Conservation (phyloP, 352 stramenopile genomes). For the Salisapilia sapeloensis region DNA sequence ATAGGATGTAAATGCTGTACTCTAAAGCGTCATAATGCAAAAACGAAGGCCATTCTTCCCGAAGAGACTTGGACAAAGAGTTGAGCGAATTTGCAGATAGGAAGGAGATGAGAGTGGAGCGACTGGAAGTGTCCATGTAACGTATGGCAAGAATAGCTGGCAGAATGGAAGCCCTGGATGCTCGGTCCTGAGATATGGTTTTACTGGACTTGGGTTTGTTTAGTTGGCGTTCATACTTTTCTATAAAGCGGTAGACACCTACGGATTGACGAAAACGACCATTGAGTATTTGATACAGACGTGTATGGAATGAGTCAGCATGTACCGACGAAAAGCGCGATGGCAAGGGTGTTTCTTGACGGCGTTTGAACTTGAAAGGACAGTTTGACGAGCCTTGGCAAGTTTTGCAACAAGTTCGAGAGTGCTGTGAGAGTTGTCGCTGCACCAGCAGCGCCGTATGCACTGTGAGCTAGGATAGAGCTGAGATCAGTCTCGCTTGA, state of each 20-base stretch:
- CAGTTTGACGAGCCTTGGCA: not conserved
- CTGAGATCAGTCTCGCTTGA: no score
- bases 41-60: constrained; percentile 1
- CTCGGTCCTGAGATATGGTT: not conserved
- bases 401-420: no score
- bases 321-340: constrained; percentile 44
- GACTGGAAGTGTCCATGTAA: constrained; percentile 14
- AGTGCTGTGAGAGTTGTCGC: constrained; percentile 4
- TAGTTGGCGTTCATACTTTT: constrained; percentile 2
- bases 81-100: constrained; percentile 28
- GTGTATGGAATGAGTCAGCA: not conserved
- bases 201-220: not conserved
- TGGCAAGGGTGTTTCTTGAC: constrained; percentile 20
- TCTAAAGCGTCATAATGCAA: constrained; percentile 7
- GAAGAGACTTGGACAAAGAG: constrained; percentile 14
- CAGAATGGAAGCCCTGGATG: constrained; percentile 8
- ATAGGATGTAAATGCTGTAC: constrained; percentile 26
- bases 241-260: constrained; percentile 28
- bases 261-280: not conserved
- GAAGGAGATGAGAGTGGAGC: constrained; percentile 29
- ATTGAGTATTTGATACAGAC: not conserved
- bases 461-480: no score
- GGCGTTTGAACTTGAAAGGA: constrained; percentile 4
- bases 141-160: constrained; percentile 14
- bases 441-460: constrained; percentile 8